Evolutionary conservation across 768 basidiomycete species (phyloP).

Genomic region (Porpolomopsis calyptriformis): DNA sequence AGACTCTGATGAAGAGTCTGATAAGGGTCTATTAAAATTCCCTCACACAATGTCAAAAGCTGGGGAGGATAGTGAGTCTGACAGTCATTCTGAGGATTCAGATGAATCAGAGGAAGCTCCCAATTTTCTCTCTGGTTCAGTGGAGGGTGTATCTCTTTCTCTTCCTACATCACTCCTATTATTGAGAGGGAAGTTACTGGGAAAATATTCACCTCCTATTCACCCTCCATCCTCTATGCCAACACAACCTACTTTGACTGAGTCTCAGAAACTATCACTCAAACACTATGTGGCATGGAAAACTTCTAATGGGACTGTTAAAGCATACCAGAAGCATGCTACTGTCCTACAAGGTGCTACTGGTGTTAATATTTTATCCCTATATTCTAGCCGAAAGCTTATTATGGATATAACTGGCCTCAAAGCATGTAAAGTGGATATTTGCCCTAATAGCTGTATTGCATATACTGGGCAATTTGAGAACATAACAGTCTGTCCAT

Average conservation of each 20-base stretch:
- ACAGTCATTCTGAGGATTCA: background rate
- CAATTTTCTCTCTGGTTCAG: background rate
- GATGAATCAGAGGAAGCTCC: background rate
- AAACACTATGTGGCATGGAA: constrained; percentile 16
- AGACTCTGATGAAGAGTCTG: background rate
- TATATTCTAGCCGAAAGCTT: constrained; percentile 12
- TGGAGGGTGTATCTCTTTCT: background rate
- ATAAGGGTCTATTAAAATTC: background rate
- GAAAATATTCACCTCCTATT: background rate
- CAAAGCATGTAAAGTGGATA: constrained; percentile 13
- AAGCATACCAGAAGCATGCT: constrained; percentile 16
- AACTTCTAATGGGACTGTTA: constrained; percentile 15
- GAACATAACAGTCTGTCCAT: constrained; percentile 9
- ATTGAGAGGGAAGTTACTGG: background rate
- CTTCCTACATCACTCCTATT: background rate
- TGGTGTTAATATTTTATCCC: constrained; percentile 13
- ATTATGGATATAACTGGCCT: constrained; percentile 12
- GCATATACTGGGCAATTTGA: constrained; percentile 18
- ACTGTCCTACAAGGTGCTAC: constrained; percentile 12
- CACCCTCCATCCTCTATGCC: background rate
- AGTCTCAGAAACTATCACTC: constrained; percentile 9
- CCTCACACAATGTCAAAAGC: background rate
- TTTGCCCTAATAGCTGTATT: constrained; percentile 18
- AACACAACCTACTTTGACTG: constrained; percentile 4
- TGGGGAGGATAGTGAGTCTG: background rate